phyloP scores from a whole-genome alignment of 192 early-diverging fungal species.

The Lobulomyces angularis region DNA sequence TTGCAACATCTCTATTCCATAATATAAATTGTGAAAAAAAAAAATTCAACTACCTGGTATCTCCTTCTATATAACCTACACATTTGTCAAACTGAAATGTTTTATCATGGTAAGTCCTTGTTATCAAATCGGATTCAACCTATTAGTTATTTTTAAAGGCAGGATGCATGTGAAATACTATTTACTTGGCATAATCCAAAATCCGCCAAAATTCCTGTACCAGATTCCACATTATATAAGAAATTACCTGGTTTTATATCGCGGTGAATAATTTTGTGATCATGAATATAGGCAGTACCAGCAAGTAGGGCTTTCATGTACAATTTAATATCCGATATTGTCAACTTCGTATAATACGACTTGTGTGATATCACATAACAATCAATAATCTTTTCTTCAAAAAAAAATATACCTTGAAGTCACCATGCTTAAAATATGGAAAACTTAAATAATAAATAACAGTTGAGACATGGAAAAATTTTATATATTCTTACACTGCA shows the following conservation, averaged over 20 bases:
- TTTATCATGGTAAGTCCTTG: no score
- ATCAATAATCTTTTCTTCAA: background rate
- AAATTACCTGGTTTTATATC: slow-evolving; percentile 96
- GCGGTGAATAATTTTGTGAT: slow-evolving; percentile 64
- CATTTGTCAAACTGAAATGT: background rate
- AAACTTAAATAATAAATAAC: slow-evolving; percentile 19
- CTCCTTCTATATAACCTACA: slow-evolving; percentile 35
- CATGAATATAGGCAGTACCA: slow-evolving; percentile 61
- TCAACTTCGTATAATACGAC: slow-evolving; percentile 51
- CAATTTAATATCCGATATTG: slow-evolving; percentile 53
- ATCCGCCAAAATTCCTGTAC: slow-evolving; percentile 75
- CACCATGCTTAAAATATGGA: slow-evolving; percentile 72
- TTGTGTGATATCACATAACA: slow-evolving; percentile 8
- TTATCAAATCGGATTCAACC: no score
- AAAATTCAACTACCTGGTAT: slow-evolving; percentile 29
- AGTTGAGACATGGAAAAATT: background rate
- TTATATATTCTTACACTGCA: slow-evolving; percentile 6
- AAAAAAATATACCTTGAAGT: slow-evolving; percentile 51
- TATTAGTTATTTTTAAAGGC: no score
- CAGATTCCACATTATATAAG: slow-evolving; percentile 56
- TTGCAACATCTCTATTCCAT: slow-evolving; percentile 41
- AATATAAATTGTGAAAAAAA: background rate
- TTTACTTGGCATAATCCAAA: slow-evolving; percentile 77
- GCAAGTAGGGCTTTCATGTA: slow-evolving; percentile 65
- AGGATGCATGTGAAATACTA: background rate